phyloP scores from a whole-genome alignment of 257 asterid species.

The Petunia secreta region DNA sequence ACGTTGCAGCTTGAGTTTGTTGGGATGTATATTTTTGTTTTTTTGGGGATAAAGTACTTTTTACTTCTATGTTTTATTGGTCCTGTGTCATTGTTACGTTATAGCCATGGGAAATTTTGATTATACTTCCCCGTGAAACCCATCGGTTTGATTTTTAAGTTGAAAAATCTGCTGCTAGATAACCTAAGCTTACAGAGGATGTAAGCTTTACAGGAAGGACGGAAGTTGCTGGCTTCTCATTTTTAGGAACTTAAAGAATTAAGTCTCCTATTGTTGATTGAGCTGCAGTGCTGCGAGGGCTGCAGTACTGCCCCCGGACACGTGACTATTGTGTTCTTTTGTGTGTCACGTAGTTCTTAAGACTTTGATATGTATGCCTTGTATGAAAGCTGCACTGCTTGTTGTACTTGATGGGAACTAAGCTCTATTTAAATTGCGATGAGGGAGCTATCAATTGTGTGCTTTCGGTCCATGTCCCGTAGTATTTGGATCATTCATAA shows the following conservation, averaged over 20 bases:
- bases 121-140: slow-evolving; percentile 24
- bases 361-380: neutral
- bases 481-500: too few relatives aligned
- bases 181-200: neutral
- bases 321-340: neutral
- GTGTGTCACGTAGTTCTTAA: neutral
- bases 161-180: neutral
- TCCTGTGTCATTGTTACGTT: slow-evolving; percentile 16
- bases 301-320: neutral
- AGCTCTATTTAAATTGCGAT: too few relatives aligned
- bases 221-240: neutral
- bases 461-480: too few relatives aligned
- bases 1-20: slow-evolving; percentile 28
- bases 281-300: neutral
- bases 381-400: too few relatives aligned
- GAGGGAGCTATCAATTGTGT: too few relatives aligned
- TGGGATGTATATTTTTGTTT: slow-evolving; percentile 33
- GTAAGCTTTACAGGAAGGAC: neutral
- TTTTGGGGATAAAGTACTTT: slow-evolving; percentile 27
- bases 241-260: neutral
- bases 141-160: neutral
- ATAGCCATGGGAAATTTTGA: slow-evolving; percentile 33
- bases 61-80: slow-evolving; percentile 11
- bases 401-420: too few relatives aligned
- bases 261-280: neutral